phyloP scores from a whole-genome alignment of 176 grass and related monocot species.

The Panicum miliaceum region DNA sequence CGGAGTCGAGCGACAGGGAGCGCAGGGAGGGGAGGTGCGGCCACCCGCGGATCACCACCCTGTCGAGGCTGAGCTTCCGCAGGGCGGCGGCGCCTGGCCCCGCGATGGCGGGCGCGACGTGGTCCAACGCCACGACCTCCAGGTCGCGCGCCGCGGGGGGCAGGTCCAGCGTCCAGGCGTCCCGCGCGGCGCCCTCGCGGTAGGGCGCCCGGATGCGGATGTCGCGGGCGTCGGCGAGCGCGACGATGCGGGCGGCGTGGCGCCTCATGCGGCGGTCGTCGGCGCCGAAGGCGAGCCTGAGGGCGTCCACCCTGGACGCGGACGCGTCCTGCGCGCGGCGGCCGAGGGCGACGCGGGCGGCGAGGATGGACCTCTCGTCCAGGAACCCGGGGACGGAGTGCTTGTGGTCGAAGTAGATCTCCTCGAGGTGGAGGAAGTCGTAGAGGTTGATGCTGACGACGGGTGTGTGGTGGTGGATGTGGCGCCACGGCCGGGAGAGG shows the following conservation, averaged over 20 bases:
- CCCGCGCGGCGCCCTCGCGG: neutral
- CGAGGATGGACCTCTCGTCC: neutral
- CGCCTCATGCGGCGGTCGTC: neutral
- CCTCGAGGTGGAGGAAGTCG: neutral
- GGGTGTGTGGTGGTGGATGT: slow-evolving; percentile 20
- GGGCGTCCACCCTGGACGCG: slow-evolving; percentile 5
- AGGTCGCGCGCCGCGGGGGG: neutral
- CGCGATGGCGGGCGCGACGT: neutral
- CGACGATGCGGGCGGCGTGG: slow-evolving; percentile 21
- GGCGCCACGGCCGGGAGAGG: slow-evolving; percentile 2
- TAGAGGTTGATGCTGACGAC: slow-evolving; percentile 1
- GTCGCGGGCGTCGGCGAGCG: neutral
- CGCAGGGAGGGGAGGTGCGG: slow-evolving; percentile 9
- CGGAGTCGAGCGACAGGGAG: neutral
- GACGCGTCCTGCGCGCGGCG: neutral
- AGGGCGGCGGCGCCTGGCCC: neutral
- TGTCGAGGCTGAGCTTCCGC: neutral
- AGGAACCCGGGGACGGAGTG: neutral
- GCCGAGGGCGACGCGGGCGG: neutral
- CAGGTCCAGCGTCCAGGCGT: neutral
- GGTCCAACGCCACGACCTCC: neutral
- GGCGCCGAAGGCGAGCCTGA: neutral
- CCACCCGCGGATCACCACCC: neutral
- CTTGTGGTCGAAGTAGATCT: neutral
- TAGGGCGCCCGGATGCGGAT: neutral